These are phyloP conservation scores for Nyssa sinensis DNA, from an alignment of 148 eudicot species.

Conservation along the genomic window DNA sequence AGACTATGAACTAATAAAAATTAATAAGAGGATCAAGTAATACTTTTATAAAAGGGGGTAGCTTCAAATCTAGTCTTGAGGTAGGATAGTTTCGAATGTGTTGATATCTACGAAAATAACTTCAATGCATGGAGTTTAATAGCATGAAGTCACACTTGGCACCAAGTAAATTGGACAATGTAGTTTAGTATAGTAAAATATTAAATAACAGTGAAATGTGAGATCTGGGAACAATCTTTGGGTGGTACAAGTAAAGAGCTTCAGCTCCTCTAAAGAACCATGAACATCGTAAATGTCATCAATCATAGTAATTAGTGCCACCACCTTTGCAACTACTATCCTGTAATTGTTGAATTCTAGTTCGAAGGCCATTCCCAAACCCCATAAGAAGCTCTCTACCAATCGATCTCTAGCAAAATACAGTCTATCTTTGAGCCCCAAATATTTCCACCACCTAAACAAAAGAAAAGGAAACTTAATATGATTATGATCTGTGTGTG, in stretches of 20 bases:
- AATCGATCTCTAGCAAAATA: slow-evolving; percentile 22
- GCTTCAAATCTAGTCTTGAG: too few species aligned
- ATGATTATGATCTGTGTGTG: too few species aligned
- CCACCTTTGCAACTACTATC: not conserved
- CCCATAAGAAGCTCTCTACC: slow-evolving; percentile 24
- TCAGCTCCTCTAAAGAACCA: slow-evolving; percentile 23
- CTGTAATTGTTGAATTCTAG: slow-evolving; percentile 6
- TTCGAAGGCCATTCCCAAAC: slow-evolving; percentile 5
- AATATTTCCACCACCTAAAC: slow-evolving; percentile 22
- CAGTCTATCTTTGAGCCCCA: slow-evolving; percentile 8
- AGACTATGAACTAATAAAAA: too few species aligned
- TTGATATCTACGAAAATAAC: too few species aligned
- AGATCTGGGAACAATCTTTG: slow-evolving; percentile 9
- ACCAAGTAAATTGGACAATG: too few species aligned
- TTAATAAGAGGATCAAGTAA: not conserved
- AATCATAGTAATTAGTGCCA: slow-evolving; percentile 2
- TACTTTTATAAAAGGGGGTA: too few species aligned
- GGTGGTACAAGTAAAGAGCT: slow-evolving; percentile 18
- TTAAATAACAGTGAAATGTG: too few species aligned
- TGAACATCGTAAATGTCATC: slow-evolving; percentile 29
- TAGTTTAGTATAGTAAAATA: too few species aligned
- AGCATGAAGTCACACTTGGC: too few species aligned
- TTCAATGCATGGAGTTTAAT: too few species aligned
- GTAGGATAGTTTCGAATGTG: too few species aligned
- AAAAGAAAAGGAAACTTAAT: too few species aligned